Conservation (phyloP, 2,329 filamentous ascomycete genomes). For the Coniochaeta ligniaria region DNA sequence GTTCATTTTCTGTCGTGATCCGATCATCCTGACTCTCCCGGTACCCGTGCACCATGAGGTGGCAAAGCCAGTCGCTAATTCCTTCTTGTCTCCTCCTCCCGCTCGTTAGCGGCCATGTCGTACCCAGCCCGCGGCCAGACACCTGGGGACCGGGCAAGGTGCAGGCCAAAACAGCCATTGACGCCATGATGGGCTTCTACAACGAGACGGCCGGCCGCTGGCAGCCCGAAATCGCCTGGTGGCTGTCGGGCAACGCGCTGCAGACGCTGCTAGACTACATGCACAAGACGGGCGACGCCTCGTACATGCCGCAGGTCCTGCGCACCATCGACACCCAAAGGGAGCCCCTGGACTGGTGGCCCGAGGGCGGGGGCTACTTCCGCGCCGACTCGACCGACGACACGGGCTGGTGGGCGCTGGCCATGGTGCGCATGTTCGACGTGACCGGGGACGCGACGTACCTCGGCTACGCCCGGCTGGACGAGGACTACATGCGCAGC, state of each 20-base stretch:
- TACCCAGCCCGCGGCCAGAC: background rate
- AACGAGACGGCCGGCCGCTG: constrained; percentile 23
- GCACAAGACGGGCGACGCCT: constrained; percentile 17
- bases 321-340: constrained; percentile 24
- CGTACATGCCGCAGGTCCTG: constrained; percentile 21
- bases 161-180: constrained; percentile 17
- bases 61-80: background rate
- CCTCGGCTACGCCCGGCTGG: constrained; percentile 41
- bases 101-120: background rate
- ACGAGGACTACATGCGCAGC: constrained; percentile 50
- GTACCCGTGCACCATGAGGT: background rate
- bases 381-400: constrained; percentile 42
- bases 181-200: constrained; percentile 28
- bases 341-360: constrained; percentile 25
- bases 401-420: constrained; percentile 58
- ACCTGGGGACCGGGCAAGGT: background rate
- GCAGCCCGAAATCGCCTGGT: constrained; percentile 27
- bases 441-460: constrained; percentile 43
- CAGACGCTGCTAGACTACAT: constrained; percentile 28
- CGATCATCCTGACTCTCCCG: background rate
- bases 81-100: background rate
- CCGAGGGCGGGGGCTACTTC: constrained; percentile 27
- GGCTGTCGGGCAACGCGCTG: constrained; percentile 28
- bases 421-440: constrained; percentile 49
- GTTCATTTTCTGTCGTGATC: background rate